Evolutionary conservation across 495 filamentous ascomycete genomes (phyloP).

Genomic region (Collariella sp.): DNA sequence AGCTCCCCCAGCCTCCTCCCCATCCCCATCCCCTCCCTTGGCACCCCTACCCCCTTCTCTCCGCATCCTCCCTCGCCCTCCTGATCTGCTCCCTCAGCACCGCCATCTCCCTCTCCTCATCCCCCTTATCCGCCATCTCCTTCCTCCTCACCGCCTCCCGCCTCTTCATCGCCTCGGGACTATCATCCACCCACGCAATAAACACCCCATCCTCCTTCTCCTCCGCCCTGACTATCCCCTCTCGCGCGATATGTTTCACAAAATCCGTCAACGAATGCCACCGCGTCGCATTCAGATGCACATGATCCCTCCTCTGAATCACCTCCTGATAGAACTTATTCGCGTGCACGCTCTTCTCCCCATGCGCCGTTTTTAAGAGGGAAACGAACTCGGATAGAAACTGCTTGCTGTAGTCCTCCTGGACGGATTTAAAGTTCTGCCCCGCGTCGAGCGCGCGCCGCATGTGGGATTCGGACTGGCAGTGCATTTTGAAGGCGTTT

Average conservation of each 20-base stretch:
- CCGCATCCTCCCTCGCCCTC: conserved; percentile 54
- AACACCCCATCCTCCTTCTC: conserved; percentile 84
- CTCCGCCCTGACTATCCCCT: conserved; percentile 77
- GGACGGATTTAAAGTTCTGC: conserved; percentile 70
- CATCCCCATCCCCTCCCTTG: not conserved
- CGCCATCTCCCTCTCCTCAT: conserved; percentile 79
- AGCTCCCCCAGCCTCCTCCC: conserved; percentile 35
- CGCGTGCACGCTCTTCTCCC: conserved; percentile 72
- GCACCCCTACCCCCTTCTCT: conserved; percentile 36
- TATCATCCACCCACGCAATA: conserved; percentile 85
- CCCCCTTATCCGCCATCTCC: conserved; percentile 77
- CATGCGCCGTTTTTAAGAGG: conserved; percentile 67
- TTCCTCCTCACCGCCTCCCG: conserved; percentile 73
- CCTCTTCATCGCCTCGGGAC: conserved; percentile 68
- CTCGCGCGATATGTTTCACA: conserved; percentile 70
- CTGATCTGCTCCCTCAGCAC: conserved; percentile 72
- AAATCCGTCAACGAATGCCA: conserved; percentile 82
- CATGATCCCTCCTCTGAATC: conserved; percentile 70
- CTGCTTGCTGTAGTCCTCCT: conserved; percentile 59
- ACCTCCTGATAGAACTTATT: conserved; percentile 93
- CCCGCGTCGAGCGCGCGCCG: conserved; percentile 79
- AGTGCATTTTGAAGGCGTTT: conserved; percentile 75
- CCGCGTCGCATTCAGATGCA: conserved; percentile 87
- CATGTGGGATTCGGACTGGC: conserved; percentile 71
- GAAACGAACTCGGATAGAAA: conserved; percentile 76